Percentiles rank a stretch among this genome's conserved stretches.
These are phyloP conservation scores for Crithidia expoeki DNA, from an alignment of 208 protist genomes.

Conservation along the genomic window DNA sequence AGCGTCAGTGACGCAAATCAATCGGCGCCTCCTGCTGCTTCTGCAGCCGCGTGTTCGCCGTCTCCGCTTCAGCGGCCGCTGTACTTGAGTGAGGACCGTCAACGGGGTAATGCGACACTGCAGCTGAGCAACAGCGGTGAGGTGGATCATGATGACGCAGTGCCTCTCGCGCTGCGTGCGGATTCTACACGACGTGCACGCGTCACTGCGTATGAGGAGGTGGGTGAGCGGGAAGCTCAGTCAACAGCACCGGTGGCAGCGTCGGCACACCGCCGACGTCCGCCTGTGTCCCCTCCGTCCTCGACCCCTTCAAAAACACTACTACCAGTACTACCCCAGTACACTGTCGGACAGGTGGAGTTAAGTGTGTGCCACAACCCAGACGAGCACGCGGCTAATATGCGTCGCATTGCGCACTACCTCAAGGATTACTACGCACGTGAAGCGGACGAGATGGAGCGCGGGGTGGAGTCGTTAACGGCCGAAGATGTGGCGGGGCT, in stretches of 20 bases:
- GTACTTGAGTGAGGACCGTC: neutral
- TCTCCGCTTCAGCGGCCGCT: constrained; percentile 4
- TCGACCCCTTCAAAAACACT: neutral
- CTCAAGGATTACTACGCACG: constrained; percentile 77
- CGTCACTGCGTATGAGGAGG: constrained; percentile 28
- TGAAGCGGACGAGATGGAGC: constrained; percentile 45
- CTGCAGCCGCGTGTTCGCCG: neutral
- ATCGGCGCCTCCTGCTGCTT: neutral
- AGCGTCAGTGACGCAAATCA: neutral
- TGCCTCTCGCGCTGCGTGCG: neutral
- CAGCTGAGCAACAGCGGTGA: neutral
- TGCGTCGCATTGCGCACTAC: constrained; percentile 58
- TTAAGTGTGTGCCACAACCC: constrained; percentile 6
- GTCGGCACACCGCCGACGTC: neutral
- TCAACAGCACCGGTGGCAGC: neutral
- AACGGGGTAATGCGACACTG: neutral
- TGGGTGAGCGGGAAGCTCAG: constrained; percentile 21
- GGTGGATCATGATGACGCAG: neutral
- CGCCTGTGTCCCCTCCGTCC: neutral
- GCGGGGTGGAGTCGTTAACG: constrained; percentile 70
- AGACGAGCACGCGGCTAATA: constrained; percentile 42
- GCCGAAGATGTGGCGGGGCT: constrained; percentile 71
- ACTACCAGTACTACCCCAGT: neutral
- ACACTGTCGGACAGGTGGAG: neutral
- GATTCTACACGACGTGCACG: neutral